These are phyloP conservation scores for Quercus ilex DNA, from an alignment of 306 rosid genomes.

Conservation along the genomic window DNA sequence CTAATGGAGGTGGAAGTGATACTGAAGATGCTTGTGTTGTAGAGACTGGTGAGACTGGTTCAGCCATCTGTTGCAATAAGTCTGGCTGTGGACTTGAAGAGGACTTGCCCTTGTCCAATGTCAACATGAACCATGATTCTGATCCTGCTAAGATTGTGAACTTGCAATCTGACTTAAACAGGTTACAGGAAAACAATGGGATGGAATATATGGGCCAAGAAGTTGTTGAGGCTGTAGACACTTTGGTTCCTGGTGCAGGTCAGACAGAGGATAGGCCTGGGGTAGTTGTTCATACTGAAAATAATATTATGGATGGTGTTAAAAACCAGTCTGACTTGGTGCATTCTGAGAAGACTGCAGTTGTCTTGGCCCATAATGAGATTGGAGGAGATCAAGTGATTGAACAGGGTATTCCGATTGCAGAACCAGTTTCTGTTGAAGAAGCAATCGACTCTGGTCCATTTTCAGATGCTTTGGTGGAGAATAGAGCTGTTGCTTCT, in stretches of 20 bases:
- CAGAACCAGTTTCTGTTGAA: slow-evolving; percentile 23
- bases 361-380: slow-evolving; percentile 24
- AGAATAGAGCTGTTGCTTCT: slow-evolving; percentile 41
- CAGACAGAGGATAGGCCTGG: slow-evolving; percentile 33
- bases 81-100: slow-evolving; percentile 52
- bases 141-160: slow-evolving; percentile 39
- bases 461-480: slow-evolving; percentile 26
- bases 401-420: slow-evolving; percentile 28
- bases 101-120: slow-evolving; percentile 39
- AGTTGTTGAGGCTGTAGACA: slow-evolving; percentile 22
- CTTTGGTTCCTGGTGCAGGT: slow-evolving; percentile 33
- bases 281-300: slow-evolving; percentile 30
- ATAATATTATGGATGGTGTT: slow-evolving; percentile 20
- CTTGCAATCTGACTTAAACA: slow-evolving; percentile 32
- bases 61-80: slow-evolving; percentile 48
- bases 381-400: slow-evolving; percentile 27
- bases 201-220: slow-evolving; percentile 19
- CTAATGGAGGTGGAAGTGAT: slow-evolving; percentile 73
- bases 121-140: slow-evolving; percentile 36
- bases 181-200: slow-evolving; percentile 34
- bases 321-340: slow-evolving; percentile 26
- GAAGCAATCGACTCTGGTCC: slow-evolving; percentile 26
- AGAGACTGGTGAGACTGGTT: slow-evolving; percentile 60
- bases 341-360: slow-evolving; percentile 22
- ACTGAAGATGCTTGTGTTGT: slow-evolving; percentile 64